Evolutionary conservation across 331 rosid species (phyloP), one percentile per base, ranked within the genome.

Genomic region (Dryas integrifolia): DNA sequence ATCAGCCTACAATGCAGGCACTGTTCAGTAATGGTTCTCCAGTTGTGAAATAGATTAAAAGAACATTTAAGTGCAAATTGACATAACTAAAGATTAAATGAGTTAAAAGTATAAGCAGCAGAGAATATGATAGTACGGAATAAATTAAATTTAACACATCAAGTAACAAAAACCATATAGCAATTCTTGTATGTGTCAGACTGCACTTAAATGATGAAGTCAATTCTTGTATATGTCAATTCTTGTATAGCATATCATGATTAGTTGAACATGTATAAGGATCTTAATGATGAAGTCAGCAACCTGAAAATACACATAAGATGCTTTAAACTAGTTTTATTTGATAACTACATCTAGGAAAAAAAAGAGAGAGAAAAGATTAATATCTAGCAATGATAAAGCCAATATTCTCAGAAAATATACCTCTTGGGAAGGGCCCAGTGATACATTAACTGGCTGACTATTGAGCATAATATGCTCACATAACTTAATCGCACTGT

Each of bases 351-450:
- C 18, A 70, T 40, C n/a, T 24, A 56, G n/a, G 72, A 46, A 21
- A 13, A 46, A 46, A 18, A 13, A 46, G 21, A 35, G 0, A 30
- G 2, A 24, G 7, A 38, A 50, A 38, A 49, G 3, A 38, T 52
- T 61, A 50, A 49, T 14, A 57, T 58, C 44, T 9, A 66, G 6
- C 48, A 7, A 55, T 15, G 35, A 21, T 38, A 9, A 15, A 48
- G 67, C 12, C 16, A 58, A 57, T 30, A 21, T 26, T 63, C 55
- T 24, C 58, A 71, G 69, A 63, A 79, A 81, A 48, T 47, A 48
- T 84, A 94, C 98, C 95, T 94, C 98, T 68, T 80, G 76, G 30
- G 86, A 83, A 80, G 98, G 92, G 65, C 87, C 97, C 24, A 91
- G 86, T 40, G 91, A 70, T 66, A 81, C 70, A 79, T 83, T 79